Percentiles rank a stretch among this genome's conserved stretches.
Conservation (phyloP, 2,329 filamentous ascomycete genomes). For the Xylaria sp. region DNA sequence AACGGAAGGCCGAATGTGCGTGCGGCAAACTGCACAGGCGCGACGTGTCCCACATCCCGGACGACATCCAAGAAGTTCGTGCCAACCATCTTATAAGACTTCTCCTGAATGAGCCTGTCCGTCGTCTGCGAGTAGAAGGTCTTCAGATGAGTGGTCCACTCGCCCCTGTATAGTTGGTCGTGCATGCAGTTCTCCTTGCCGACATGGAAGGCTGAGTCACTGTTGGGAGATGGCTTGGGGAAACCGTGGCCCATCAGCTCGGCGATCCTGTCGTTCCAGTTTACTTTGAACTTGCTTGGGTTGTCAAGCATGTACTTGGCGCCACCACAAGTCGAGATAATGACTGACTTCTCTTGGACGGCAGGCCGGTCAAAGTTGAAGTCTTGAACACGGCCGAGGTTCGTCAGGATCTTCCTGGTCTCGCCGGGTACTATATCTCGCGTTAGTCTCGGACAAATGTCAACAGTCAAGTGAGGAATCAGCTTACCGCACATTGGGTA, state of each 20-base stretch:
- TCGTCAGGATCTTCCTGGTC: slow-evolving; percentile 75
- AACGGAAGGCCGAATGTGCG: slow-evolving; percentile 72
- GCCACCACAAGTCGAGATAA: slow-evolving; percentile 69
- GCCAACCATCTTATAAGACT: slow-evolving; percentile 70
- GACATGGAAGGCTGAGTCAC: slow-evolving; percentile 60
- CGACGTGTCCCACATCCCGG: slow-evolving; percentile 74
- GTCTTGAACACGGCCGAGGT: slow-evolving; percentile 71
- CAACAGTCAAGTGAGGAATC: background rate
- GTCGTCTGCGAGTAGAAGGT: slow-evolving; percentile 72
- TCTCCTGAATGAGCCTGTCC: slow-evolving; percentile 68
- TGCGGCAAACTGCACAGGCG: slow-evolving; percentile 71
- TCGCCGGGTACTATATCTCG: slow-evolving; percentile 70
- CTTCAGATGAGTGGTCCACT: slow-evolving; percentile 43
- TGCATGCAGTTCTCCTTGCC: slow-evolving; percentile 64
- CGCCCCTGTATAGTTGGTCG: slow-evolving; percentile 67
- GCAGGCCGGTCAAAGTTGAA: slow-evolving; percentile 76
- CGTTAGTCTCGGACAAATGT: background rate
- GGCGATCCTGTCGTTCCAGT: slow-evolving; percentile 72
- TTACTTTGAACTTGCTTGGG: slow-evolving; percentile 68
- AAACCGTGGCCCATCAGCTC: slow-evolving; percentile 66
- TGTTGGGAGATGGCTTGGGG: slow-evolving; percentile 53
- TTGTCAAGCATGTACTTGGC: slow-evolving; percentile 71
- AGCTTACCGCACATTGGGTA: slow-evolving; percentile 67
- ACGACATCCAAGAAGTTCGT: slow-evolving; percentile 76
- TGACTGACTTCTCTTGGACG: slow-evolving; percentile 60